These are phyloP conservation scores for Apiotrichum montevideense DNA, from an alignment of 1,284 basidiomycete species.

Conservation along the genomic window DNA sequence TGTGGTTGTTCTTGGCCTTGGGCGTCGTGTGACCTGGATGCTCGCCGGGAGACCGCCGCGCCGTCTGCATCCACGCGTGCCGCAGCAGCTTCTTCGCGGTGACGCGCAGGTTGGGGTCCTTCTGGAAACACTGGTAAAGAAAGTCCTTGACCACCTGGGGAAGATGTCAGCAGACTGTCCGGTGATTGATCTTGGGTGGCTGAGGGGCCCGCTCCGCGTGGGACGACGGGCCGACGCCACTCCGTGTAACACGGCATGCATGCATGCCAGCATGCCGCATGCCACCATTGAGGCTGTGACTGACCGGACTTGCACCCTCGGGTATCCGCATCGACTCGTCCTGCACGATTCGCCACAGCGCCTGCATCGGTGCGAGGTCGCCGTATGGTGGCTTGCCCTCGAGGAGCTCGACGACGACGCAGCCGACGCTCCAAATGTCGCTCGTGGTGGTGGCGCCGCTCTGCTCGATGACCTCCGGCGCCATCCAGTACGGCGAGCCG, in stretches of 20 bases:
- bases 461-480: conserved; percentile 95
- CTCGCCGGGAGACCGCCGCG: conserved; percentile 33
- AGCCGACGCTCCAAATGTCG: conserved; percentile 96
- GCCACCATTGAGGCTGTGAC: conserved; percentile 7
- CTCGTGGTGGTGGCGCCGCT: conserved; percentile 93
- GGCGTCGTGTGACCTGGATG: background rate
- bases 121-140: conserved; percentile 95
- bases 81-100: conserved; percentile 85
- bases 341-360: conserved; percentile 94
- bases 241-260: no score
- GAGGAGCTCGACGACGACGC: conserved; percentile 90
- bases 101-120: conserved; percentile 88
- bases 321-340: conserved; percentile 95
- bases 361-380: conserved; percentile 94
- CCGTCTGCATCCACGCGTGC: conserved; percentile 92
- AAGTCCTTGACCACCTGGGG: conserved; percentile 85
- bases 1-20: background rate
- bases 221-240: no score
- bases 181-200: no score
- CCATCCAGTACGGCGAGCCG: conserved; percentile 98
- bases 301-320: conserved; percentile 71
- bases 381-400: conserved; percentile 96
- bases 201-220: no score
- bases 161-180: background rate
- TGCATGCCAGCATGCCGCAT: background rate